phyloP scores from a whole-genome alignment of 495 filamentous ascomycete species.

The Aspergillus incahuasiensis region DNA sequence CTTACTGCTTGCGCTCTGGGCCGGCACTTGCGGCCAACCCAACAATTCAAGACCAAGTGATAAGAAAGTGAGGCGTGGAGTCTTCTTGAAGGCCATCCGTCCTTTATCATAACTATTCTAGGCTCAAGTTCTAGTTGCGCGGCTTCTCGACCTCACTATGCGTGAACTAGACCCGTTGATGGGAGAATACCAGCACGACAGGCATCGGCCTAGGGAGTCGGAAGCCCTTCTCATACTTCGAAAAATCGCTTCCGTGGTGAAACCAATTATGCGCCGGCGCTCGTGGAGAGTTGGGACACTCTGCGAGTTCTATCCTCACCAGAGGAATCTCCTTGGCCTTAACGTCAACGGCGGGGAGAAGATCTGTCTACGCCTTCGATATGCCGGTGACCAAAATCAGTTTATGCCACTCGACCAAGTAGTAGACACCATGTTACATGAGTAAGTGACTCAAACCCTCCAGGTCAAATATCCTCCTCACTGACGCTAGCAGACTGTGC shows the following conservation, averaged over 20 bases:
- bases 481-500: conserved; percentile 49
- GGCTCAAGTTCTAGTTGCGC: not conserved
- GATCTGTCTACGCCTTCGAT: conserved; percentile 80
- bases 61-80: not conserved
- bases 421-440: conserved; percentile 91
- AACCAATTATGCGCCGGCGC: conserved; percentile 88
- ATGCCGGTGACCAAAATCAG: conserved; percentile 65
- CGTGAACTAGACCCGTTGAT: conserved; percentile 66
- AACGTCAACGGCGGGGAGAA: conserved; percentile 73
- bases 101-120: not conserved
- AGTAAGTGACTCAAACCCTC: conserved; percentile 46
- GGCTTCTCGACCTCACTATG: conserved; percentile 37
- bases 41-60: not conserved
- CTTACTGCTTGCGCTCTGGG: not conserved
- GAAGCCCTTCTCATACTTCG: conserved; percentile 80
- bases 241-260: conserved; percentile 84
- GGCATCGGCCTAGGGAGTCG: conserved; percentile 61
- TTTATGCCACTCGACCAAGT: conserved; percentile 80
- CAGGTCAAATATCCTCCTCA: not conserved
- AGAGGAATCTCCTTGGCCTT: conserved; percentile 72
- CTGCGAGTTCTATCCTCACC: conserved; percentile 76
- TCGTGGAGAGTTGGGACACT: conserved; percentile 77
- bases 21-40: not conserved
- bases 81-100: not conserved
- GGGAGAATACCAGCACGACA: conserved; percentile 73